These are phyloP conservation scores for Steccherinum ochraceum DNA, from an alignment of 768 basidiomycete genomes.

Conservation along the genomic window DNA sequence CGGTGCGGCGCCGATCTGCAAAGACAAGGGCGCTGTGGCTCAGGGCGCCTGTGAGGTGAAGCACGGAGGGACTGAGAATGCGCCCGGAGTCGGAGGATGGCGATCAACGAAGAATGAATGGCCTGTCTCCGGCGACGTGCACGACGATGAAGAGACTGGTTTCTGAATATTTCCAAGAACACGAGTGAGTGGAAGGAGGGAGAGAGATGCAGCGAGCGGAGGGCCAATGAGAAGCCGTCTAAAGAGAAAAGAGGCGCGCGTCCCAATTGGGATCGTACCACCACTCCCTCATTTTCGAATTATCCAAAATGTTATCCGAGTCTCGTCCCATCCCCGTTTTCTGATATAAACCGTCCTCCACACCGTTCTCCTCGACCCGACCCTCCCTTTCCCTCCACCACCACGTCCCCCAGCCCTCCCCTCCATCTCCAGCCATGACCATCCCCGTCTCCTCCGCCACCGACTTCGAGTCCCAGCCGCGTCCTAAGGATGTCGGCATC, in stretches of 20 bases:
- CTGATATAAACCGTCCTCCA: conserved; percentile 7
- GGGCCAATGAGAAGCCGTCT: too few species aligned
- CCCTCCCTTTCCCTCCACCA: conserved; percentile 6
- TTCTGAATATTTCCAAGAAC: too few species aligned
- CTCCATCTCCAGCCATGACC: conserved; percentile 17
- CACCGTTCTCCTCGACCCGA: conserved; percentile 7
- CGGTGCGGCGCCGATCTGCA: too few species aligned
- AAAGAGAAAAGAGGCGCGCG: conserved; percentile 1
- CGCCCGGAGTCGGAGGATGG: too few species aligned
- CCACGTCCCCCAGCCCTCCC: conserved; percentile 5
- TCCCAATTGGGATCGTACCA: conserved; percentile 21
- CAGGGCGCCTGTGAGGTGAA: too few species aligned
- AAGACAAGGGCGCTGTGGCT: too few species aligned
- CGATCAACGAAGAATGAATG: too few species aligned
- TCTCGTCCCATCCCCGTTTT: conserved; percentile 21
- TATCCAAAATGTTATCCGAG: conserved; percentile 17
- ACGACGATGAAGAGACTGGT: too few species aligned
- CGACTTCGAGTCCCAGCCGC: conserved; percentile 27
- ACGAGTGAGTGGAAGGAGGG: too few species aligned
- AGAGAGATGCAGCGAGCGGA: too few species aligned
- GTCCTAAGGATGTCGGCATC: conserved; percentile 92
- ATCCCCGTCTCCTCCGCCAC: conserved; percentile 19
- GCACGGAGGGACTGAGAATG: too few species aligned
- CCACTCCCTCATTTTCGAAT: conserved; percentile 8
- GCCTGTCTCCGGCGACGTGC: too few species aligned